phyloP scores from a whole-genome alignment of 495 filamentous ascomycete genomes.

The Friedmanniomyces simplex region DNA sequence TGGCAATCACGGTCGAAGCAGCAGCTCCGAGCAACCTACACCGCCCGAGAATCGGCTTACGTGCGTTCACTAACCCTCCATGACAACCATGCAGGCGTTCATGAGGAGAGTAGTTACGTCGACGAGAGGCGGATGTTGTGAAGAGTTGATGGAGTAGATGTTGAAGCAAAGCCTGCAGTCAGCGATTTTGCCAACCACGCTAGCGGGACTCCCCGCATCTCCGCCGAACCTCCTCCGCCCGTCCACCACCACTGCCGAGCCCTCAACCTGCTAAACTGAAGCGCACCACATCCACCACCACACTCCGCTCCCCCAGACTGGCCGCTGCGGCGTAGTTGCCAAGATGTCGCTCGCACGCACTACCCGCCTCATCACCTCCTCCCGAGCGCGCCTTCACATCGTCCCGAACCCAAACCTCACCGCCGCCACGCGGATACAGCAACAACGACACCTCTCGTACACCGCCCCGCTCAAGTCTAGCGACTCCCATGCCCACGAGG shows the following conservation, averaged over 20 bases:
- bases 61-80: neutral
- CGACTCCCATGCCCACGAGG: constrained; percentile 45
- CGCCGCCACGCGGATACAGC: constrained; percentile 5
- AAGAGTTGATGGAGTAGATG: neutral
- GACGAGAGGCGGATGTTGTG: neutral
- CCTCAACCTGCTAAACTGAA: neutral
- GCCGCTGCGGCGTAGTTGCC: neutral
- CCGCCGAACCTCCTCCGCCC: neutral
- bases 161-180: neutral
- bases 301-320: neutral
- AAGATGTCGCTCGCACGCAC: constrained; percentile 18
- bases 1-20: neutral
- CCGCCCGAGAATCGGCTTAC: neutral
- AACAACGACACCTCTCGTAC: constrained; percentile 17
- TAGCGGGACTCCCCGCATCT: neutral
- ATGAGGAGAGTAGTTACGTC: neutral
- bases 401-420: constrained; percentile 11
- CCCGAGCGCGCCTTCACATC: constrained; percentile 18
- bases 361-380: constrained; percentile 13
- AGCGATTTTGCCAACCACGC: neutral
- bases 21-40: neutral
- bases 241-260: neutral
- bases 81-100: neutral
- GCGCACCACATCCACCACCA: neutral
- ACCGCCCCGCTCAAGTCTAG: constrained; percentile 1